phyloP scores from a whole-genome alignment of 306 rosid species.

The Quercus ilex region DNA sequence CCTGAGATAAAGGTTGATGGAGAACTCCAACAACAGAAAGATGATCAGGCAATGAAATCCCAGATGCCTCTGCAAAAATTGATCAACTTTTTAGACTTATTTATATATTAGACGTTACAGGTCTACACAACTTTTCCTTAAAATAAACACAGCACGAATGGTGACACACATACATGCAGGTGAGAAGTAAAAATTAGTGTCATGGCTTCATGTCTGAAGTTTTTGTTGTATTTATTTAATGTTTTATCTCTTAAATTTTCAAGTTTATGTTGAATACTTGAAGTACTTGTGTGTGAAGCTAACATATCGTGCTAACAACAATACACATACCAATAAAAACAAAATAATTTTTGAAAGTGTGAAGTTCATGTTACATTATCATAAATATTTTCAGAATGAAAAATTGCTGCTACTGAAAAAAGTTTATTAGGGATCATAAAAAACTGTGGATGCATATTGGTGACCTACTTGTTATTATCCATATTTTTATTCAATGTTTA shows the following conservation, averaged over 20 bases:
- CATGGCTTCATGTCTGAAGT: neutral
- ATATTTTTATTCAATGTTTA: neutral
- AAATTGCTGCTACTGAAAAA: neutral
- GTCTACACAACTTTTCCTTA: slow-evolving; percentile 3
- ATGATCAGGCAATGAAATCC: slow-evolving; percentile 59
- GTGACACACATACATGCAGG: neutral
- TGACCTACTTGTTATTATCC: neutral
- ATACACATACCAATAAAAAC: neutral
- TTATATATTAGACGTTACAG: slow-evolving; percentile 8
- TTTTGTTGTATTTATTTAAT: neutral
- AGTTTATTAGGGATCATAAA: neutral
- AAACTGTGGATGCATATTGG: neutral
- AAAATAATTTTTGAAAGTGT: neutral
- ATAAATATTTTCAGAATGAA: neutral
- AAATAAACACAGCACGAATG: neutral
- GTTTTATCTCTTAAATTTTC: neutral
- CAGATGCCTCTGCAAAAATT: slow-evolving; percentile 65
- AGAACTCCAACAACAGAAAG: slow-evolving; percentile 78
- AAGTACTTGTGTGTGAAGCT: neutral
- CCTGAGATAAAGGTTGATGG: slow-evolving; percentile 68
- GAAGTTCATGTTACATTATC: neutral
- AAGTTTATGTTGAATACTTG: neutral
- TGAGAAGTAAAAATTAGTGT: neutral
- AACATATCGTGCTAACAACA: neutral
- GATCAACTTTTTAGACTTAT: slow-evolving; percentile 17